Percentiles rank a stretch among this genome's conserved stretches.
Conservation (phyloP, 2,329 filamentous ascomycete species). For the Shiraia bambusicola region DNA sequence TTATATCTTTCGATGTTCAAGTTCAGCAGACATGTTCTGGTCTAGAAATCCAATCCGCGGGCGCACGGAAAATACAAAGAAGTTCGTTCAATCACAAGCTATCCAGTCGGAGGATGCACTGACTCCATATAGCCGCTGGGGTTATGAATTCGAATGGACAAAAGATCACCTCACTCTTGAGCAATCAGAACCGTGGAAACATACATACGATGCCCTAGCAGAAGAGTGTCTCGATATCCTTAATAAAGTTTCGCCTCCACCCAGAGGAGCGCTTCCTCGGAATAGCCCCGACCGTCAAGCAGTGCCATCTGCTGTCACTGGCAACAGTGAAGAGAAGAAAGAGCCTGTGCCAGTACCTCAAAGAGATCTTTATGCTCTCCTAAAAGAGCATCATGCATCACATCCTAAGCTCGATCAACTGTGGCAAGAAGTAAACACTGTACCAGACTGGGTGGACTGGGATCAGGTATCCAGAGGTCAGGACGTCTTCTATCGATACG, state of each 20-base stretch:
- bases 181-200: conserved; percentile 61
- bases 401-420: conserved; percentile 60
- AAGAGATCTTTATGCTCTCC: conserved; percentile 64
- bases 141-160: conserved; percentile 70
- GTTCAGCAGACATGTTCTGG: conserved; percentile 42
- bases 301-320: conserved; percentile 26
- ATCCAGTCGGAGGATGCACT: conserved; percentile 4
- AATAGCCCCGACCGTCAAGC: conserved; percentile 38
- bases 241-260: conserved; percentile 60
- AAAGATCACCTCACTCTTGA: conserved; percentile 62
- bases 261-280: conserved; percentile 41
- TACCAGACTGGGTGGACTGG: conserved; percentile 79
- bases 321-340: conserved; percentile 34
- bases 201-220: conserved; percentile 68
- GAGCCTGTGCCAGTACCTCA: conserved; percentile 38
- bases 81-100: conserved; percentile 31
- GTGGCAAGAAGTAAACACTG: conserved; percentile 66
- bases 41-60: conserved; percentile 45
- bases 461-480: conserved; percentile 72
- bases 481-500: conserved; percentile 76
- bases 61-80: conserved; percentile 46
- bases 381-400: conserved; percentile 59
- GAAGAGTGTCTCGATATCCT: conserved; percentile 66
- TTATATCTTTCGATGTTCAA: not conserved
- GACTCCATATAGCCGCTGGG: conserved; percentile 55